A percentile compares a stretch with the other conserved stretches of the same genome.
Evolutionary conservation across 805 yeast species (phyloP).

Genomic region (Maudiozyma barnettii): DNA sequence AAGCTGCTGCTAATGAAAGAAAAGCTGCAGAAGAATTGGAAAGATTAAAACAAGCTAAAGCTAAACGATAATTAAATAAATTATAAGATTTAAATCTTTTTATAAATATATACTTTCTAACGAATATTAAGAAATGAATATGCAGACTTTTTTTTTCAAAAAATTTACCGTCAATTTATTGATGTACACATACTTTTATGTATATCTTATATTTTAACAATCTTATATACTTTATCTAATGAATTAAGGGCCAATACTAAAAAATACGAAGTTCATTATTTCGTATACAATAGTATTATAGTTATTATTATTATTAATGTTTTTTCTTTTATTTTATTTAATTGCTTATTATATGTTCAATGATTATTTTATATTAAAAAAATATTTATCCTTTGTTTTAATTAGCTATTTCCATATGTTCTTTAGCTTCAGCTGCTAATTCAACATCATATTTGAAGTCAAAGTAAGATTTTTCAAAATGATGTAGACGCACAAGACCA

Average conservation of each 20-base stretch:
- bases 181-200: too few species aligned
- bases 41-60: conserved; percentile 12
- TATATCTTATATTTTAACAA: too few species aligned
- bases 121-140: background rate
- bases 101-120: background rate
- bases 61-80: conserved; percentile 2
- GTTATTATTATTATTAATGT: background rate
- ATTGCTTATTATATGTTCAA: background rate
- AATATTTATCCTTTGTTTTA: background rate
- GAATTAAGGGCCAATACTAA: too few species aligned
- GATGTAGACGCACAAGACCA: conserved; percentile 91
- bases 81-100: background rate
- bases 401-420: conserved; percentile 22
- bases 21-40: conserved; percentile 27
- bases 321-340: background rate
- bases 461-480: conserved; percentile 83
- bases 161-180: too few species aligned
- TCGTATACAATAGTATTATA: too few species aligned
- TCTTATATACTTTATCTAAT: too few species aligned
- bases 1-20: conserved; percentile 42
- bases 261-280: too few species aligned
- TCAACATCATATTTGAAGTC: conserved; percentile 92
- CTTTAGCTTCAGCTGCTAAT: conserved; percentile 52
- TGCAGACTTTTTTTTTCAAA: too few species aligned
- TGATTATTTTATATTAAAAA: background rate